Percentiles rank a stretch among this genome's conserved stretches.
phyloP scores from a whole-genome alignment of 2,329 filamentous ascomycete genomes.

The Triangularia setosa region DNA sequence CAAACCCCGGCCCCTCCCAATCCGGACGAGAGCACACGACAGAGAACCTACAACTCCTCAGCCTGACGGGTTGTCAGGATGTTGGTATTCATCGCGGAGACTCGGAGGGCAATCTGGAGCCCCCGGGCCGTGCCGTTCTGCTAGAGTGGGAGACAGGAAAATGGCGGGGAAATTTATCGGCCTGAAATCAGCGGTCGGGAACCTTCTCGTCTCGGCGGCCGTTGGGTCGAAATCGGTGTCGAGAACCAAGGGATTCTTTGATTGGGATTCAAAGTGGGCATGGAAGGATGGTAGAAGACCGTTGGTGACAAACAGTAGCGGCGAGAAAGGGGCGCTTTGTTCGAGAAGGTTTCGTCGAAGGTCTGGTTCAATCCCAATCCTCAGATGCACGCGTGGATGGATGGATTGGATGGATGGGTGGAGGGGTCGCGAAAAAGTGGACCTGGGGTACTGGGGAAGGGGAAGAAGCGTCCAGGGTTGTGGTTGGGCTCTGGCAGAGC shows the following conservation, averaged over 20 bases:
- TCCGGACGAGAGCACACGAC: not conserved
- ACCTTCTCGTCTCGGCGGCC: not conserved
- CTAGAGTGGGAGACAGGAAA: conserved; percentile 7
- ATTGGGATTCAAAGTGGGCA: not conserved
- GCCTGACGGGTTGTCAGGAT: conserved; percentile 75
- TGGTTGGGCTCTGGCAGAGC: not conserved
- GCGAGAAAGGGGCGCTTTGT: not conserved
- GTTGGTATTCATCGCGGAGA: conserved; percentile 57
- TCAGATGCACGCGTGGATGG: conserved; percentile 5
- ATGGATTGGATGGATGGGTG: not conserved
- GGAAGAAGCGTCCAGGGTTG: not conserved
- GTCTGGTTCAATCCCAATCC: conserved; percentile 5
- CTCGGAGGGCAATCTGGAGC: conserved; percentile 3
- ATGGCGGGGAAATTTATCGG: conserved; percentile 6
- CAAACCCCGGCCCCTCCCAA: not conserved
- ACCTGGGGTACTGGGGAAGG: not conserved
- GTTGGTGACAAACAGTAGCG: not conserved
- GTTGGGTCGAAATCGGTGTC: not conserved
- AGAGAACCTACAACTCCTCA: conserved; percentile 72
- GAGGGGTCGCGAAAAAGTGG: conserved; percentile 15
- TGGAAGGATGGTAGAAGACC: not conserved
- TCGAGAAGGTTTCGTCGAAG: conserved; percentile 8
- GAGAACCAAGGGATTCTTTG: not conserved
- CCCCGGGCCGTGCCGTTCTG: conserved; percentile 8
- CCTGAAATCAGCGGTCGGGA: conserved; percentile 16